phyloP scores from a whole-genome alignment of 371 early-diverging fungal genomes.

The Circinella umbellata region DNA sequence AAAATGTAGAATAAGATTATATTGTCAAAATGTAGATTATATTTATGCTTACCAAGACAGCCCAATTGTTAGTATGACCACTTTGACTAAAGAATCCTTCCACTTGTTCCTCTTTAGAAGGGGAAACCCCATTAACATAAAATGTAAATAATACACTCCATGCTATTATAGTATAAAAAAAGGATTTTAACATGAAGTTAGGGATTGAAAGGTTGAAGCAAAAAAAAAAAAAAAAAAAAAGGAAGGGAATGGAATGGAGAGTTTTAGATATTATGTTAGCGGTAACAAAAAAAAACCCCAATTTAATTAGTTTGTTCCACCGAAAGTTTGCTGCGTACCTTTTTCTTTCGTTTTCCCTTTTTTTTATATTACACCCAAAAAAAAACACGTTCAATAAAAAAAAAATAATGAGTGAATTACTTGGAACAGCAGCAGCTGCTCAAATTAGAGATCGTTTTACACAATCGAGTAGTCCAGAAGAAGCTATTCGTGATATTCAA shows the following conservation, averaged over 20 bases:
- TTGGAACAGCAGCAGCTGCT: not conserved
- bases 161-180: not conserved
- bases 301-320: no score
- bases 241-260: not conserved
- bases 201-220: no score
- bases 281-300: not conserved
- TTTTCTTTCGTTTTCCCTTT: not conserved
- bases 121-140: not conserved
- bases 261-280: not conserved
- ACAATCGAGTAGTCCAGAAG: slow-evolving; percentile 42
- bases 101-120: slow-evolving; percentile 21
- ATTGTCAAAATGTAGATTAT: not conserved
- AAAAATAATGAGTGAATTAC: not conserved
- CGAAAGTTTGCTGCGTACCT: no score
- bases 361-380: not conserved
- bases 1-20: not conserved
- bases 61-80: slow-evolving; percentile 96
- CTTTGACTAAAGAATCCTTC: slow-evolving; percentile 63
- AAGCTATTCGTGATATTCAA: slow-evolving; percentile 46
- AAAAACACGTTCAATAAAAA: not conserved
- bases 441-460: slow-evolving; percentile 25
- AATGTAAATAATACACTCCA: slow-evolving; percentile 5
- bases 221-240: not conserved
- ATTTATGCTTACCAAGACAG: slow-evolving; percentile 75
- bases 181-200: not conserved